Percentiles rank a stretch among this genome's conserved stretches.
These are phyloP conservation scores for Entomophthora muscae DNA, from an alignment of 371 early-diverging fungal genomes.

Conservation along the genomic window DNA sequence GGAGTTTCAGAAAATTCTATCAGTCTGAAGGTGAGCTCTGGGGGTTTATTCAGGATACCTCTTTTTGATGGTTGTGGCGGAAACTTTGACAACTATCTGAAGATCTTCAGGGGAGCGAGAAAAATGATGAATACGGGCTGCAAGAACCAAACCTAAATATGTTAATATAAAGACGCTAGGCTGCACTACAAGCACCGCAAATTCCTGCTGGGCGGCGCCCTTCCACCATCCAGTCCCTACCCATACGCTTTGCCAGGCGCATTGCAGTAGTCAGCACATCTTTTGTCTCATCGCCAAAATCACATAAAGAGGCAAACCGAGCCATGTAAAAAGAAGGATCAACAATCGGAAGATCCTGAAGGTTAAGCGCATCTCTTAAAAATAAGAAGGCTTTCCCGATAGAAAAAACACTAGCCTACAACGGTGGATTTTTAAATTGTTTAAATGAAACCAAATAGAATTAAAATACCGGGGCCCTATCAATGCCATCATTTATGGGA, in stretches of 20 bases:
- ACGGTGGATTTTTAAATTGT: too few relatives aligned
- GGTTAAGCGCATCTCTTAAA: constrained; percentile 51
- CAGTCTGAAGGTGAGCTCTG: constrained; percentile 26
- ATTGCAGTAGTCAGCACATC: constrained; percentile 67
- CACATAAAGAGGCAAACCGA: constrained; percentile 80
- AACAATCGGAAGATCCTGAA: constrained; percentile 64
- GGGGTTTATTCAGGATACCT: constrained; percentile 20
- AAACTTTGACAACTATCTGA: constrained; percentile 84
- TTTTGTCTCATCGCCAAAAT: constrained; percentile 81
- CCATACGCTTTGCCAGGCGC: constrained; percentile 88
- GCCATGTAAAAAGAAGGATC: constrained; percentile 95
- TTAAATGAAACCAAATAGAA: not conserved
- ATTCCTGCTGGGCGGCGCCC: constrained; percentile 98
- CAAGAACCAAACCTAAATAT: constrained; percentile 57
- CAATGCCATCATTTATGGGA: too few relatives aligned
- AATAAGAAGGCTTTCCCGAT: constrained; percentile 87
- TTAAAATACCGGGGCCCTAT: too few relatives aligned
- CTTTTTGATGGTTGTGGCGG: constrained; percentile 74
- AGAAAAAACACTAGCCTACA: constrained; percentile 71
- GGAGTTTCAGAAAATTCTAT: constrained; percentile 82
- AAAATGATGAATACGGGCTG: constrained; percentile 90
- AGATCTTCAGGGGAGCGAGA: constrained; percentile 75
- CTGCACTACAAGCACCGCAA: constrained; percentile 76
- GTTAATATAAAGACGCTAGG: not conserved
- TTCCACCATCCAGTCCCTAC: constrained; percentile 93